phyloP scores from a whole-genome alignment of 495 filamentous ascomycete species.

The Annulohypoxylon nitens region DNA sequence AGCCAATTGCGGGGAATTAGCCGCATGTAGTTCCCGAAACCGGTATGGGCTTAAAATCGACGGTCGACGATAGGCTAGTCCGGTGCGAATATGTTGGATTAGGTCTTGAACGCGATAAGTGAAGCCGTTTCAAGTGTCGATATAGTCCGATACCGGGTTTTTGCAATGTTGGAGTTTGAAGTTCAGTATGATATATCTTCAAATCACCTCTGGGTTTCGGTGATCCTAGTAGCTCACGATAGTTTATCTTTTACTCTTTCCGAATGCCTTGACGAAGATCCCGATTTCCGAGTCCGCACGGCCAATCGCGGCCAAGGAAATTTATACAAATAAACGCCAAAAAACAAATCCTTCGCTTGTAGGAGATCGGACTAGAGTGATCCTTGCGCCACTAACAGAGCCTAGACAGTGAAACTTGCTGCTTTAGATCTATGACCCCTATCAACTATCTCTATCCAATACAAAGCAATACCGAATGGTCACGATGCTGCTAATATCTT shows the following conservation, averaged over 20 bases:
- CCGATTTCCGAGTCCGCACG: slow-evolving; percentile 40
- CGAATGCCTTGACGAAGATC: slow-evolving; percentile 46
- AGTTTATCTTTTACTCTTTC: slow-evolving; percentile 36
- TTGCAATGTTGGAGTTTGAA: neutral
- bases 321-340: slow-evolving; percentile 6
- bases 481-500: slow-evolving; percentile 4
- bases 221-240: slow-evolving; percentile 21
- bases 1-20: slow-evolving; percentile 47
- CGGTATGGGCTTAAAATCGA: slow-evolving; percentile 34
- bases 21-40: slow-evolving; percentile 50
- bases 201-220: neutral
- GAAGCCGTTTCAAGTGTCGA: slow-evolving; percentile 2
- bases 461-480: neutral
- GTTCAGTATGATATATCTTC: slow-evolving; percentile 16
- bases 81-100: slow-evolving; percentile 29
- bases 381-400: slow-evolving; percentile 17
- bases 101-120: slow-evolving; percentile 23
- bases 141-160: slow-evolving; percentile 46
- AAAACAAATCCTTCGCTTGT: slow-evolving; percentile 20
- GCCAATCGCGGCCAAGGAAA: slow-evolving; percentile 1
- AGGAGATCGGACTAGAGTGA: slow-evolving; percentile 15
- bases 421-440: slow-evolving; percentile 15
- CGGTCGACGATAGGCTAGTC: slow-evolving; percentile 21
- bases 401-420: slow-evolving; percentile 19
- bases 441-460: slow-evolving; percentile 39